Evolutionary conservation across 176 grass and related monocot species (phyloP).

Genomic region (Carex littledalei): DNA sequence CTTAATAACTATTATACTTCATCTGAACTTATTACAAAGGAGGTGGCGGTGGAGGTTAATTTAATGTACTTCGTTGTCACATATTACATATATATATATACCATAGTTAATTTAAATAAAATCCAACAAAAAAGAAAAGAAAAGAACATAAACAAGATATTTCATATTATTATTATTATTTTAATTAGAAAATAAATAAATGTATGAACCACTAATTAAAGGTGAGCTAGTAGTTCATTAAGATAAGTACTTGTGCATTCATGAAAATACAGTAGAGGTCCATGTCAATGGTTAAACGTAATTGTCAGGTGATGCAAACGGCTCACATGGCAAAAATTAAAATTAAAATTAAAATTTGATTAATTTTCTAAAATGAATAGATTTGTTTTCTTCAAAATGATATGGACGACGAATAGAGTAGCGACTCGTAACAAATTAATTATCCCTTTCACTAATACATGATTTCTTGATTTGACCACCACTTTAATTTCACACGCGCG

Average conservation of each 20-base stretch:
- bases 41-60: too few relatives aligned
- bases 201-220: background rate
- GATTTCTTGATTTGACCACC: background rate
- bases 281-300: conserved; percentile 5
- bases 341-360: background rate
- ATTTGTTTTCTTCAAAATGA: background rate
- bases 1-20: too few relatives aligned
- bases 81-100: too few relatives aligned
- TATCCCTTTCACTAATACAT: background rate
- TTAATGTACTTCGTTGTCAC: too few relatives aligned
- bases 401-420: background rate
- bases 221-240: background rate
- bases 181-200: too few relatives aligned
- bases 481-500: background rate
- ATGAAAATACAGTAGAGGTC: background rate
- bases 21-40: too few relatives aligned
- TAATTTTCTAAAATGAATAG: background rate
- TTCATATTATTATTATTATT: too few relatives aligned
- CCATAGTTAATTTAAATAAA: too few relatives aligned
- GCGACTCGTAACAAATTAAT: conserved; percentile 3
- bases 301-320: background rate
- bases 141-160: background rate
- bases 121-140: background rate
- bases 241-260: background rate
- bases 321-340: background rate